A percentile compares a stretch with the other conserved stretches of the same genome.
phyloP scores from a whole-genome alignment of 2,329 filamentous ascomycete species.

The Diaporthe caulivora region DNA sequence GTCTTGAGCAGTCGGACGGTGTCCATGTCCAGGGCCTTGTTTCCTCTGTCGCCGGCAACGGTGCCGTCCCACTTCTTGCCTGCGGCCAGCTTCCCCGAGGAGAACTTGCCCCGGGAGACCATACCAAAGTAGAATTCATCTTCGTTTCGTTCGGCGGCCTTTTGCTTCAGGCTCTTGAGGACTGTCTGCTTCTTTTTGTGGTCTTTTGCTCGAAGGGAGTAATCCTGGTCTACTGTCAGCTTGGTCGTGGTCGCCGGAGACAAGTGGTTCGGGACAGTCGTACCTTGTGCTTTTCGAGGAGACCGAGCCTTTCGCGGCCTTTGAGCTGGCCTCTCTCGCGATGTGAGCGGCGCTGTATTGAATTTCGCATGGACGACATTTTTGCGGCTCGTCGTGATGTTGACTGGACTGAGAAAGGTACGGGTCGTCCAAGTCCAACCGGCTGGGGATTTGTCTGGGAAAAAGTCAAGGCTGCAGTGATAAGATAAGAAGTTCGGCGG shows the following conservation, averaged over 20 bases:
- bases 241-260: not conserved
- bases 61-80: constrained; percentile 68
- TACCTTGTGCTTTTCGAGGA: constrained; percentile 96
- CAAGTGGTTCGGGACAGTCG: constrained; percentile 31
- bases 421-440: not conserved
- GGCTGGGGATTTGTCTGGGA: not conserved
- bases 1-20: constrained; percentile 75
- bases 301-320: constrained; percentile 86
- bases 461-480: constrained; percentile 27
- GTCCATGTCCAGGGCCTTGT: constrained; percentile 66
- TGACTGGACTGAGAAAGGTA: not conserved
- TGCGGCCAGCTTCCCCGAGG: constrained; percentile 57
- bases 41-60: constrained; percentile 69
- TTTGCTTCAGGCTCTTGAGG: constrained; percentile 70
- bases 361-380: constrained; percentile 73
- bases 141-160: constrained; percentile 75
- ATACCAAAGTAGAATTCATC: constrained; percentile 82
- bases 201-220: constrained; percentile 73
- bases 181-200: constrained; percentile 74
- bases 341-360: constrained; percentile 85
- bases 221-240: constrained; percentile 59
- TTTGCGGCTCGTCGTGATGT: constrained; percentile 2
- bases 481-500: constrained; percentile 13
- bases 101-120: constrained; percentile 71
- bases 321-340: constrained; percentile 89